Conservation (phyloP, 1,139 yeast genomes). For the Suhomyces coccinellae region DNA sequence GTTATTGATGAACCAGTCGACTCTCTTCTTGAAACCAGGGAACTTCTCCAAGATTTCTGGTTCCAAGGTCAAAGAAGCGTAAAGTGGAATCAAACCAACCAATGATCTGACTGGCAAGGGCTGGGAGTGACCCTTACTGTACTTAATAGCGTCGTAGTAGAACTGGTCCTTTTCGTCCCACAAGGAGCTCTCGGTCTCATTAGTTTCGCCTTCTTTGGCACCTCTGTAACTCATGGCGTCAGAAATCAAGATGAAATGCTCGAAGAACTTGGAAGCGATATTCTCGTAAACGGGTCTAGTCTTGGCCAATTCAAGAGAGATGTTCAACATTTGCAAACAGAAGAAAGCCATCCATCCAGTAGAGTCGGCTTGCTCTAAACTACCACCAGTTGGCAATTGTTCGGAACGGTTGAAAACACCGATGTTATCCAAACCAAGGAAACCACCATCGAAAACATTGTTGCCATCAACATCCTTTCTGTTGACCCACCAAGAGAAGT, state of each 20-base stretch:
- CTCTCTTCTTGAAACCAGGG: constrained; percentile 82
- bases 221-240: constrained; percentile 88
- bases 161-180: constrained; percentile 93
- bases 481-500: constrained; percentile 99
- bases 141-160: constrained; percentile 88
- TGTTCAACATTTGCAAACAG: constrained; percentile 87
- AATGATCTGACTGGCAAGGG: constrained; percentile 85
- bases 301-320: constrained; percentile 87
- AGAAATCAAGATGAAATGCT: constrained; percentile 88
- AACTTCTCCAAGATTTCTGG: constrained; percentile 78
- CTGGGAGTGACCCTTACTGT: constrained; percentile 73
- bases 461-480: constrained; percentile 87
- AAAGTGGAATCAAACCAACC: constrained; percentile 90
- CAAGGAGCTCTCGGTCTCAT: constrained; percentile 59
- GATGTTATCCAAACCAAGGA: constrained; percentile 89
- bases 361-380: constrained; percentile 91
- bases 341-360: constrained; percentile 99
- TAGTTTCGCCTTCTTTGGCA: constrained; percentile 44
- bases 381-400: constrained; percentile 92
- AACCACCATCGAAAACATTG: constrained; percentile 94
- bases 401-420: constrained; percentile 94
- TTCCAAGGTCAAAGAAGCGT: constrained; percentile 87
- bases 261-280: constrained; percentile 93
- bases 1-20: constrained; percentile 83
- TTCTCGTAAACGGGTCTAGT: constrained; percentile 88